Evolutionary conservation across 257 asterid species (phyloP).

Genomic region (Salvia rosmarinus): DNA sequence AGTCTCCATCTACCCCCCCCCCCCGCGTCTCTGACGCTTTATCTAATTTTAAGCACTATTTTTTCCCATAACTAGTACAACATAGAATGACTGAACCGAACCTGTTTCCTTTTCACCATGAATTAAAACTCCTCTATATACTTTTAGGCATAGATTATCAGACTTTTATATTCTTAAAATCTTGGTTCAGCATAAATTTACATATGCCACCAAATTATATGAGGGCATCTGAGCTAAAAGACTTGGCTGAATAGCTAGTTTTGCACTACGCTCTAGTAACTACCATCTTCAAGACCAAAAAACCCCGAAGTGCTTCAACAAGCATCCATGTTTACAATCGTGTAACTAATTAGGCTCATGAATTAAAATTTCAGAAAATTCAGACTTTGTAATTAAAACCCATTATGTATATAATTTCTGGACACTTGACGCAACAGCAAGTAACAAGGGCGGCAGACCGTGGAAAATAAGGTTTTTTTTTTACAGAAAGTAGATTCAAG

Average conservation of each 20-base stretch:
- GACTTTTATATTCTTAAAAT: not conserved
- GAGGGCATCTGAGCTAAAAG: not conserved
- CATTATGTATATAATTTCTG: not conserved
- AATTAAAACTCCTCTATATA: not conserved
- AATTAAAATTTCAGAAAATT: too few species aligned
- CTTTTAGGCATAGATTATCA: not conserved
- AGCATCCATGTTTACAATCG: not conserved
- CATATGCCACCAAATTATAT: not conserved
- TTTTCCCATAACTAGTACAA: not conserved
- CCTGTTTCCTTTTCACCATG: not conserved
- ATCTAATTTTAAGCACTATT: not conserved
- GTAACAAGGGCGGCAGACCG: not conserved
- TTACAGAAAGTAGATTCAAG: not conserved
- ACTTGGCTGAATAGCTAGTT: not conserved
- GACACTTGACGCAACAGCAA: not conserved
- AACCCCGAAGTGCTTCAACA: not conserved
- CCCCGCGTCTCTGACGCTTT: not conserved
- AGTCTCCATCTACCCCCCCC: not conserved
- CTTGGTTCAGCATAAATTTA: not conserved
- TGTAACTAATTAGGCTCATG: not conserved
- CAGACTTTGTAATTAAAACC: too few species aligned
- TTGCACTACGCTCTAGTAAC: not conserved
- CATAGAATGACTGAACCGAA: conserved; percentile 6
- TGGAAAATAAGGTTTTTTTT: not conserved
- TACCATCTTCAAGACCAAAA: not conserved